Percentiles rank a stretch among this genome's conserved stretches.
These are phyloP conservation scores for Wickerhamiella brachini DNA, from an alignment of 805 yeast species.

Conservation along the genomic window DNA sequence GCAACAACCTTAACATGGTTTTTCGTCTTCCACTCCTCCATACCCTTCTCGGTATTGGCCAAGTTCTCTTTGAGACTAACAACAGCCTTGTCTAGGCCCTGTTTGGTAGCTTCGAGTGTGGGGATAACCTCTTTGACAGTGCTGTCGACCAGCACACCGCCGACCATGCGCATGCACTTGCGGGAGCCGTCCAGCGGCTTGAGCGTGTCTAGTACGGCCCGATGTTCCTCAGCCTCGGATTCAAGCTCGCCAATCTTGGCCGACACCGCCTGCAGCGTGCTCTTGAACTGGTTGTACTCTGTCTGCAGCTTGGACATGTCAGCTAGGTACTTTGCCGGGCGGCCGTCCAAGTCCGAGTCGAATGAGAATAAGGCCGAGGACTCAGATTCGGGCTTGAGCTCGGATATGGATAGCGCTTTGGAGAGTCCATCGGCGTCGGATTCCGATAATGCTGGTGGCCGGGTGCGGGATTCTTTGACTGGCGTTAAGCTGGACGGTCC, in stretches of 20 bases:
- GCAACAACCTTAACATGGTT: slow-evolving; percentile 36
- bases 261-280: slow-evolving; percentile 23
- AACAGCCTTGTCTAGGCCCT: slow-evolving; percentile 33
- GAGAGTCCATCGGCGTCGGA: too few relatives aligned
- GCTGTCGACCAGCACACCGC: slow-evolving; percentile 79
- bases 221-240: slow-evolving; percentile 30
- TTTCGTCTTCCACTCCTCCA: slow-evolving; percentile 37
- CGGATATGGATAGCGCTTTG: slow-evolving; percentile 6
- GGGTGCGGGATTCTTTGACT: too few relatives aligned
- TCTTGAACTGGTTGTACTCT: slow-evolving; percentile 29
- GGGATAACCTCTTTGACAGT: slow-evolving; percentile 64
- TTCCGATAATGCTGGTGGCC: too few relatives aligned
- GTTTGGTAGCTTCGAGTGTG: slow-evolving; percentile 41
- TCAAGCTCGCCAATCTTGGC: slow-evolving; percentile 30
- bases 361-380: neutral
- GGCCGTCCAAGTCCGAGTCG: neutral
- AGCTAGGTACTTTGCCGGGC: slow-evolving; percentile 29
- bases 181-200: slow-evolving; percentile 40
- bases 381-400: neutral
- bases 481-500: too few relatives aligned
- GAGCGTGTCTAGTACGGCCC: slow-evolving; percentile 47
- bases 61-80: slow-evolving; percentile 29
- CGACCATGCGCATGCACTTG: slow-evolving; percentile 84
- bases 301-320: slow-evolving; percentile 35
- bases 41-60: slow-evolving; percentile 28